Conservation (phyloP, 371 early-diverging fungal species). For the Zopfochytrium polystomum region DNA sequence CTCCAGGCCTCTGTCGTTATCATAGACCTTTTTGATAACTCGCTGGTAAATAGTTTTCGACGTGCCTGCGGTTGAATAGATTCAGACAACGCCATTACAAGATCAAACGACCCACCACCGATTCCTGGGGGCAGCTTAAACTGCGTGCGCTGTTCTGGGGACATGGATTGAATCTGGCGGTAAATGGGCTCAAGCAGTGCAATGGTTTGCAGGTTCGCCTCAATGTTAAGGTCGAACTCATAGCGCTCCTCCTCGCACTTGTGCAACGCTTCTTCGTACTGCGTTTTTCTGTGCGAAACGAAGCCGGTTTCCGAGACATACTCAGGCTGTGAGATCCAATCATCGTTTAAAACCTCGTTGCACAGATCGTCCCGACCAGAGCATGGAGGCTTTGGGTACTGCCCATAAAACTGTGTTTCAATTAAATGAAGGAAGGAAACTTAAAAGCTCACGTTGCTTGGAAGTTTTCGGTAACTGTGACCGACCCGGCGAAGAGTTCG, state of each 20-base stretch:
- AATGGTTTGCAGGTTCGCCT: slow-evolving; percentile 90
- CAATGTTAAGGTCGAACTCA: slow-evolving; percentile 97
- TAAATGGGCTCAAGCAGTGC: slow-evolving; percentile 86
- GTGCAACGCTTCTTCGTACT: slow-evolving; percentile 93
- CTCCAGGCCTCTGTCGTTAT: slow-evolving; percentile 75
- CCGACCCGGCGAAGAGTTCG: slow-evolving; percentile 45
- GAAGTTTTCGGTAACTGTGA: slow-evolving; percentile 72
- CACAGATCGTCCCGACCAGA: slow-evolving; percentile 86
- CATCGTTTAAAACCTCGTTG: slow-evolving; percentile 93
- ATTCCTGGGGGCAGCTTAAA: slow-evolving; percentile 74
- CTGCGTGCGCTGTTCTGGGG: slow-evolving; percentile 69
- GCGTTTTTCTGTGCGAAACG: slow-evolving; percentile 89
- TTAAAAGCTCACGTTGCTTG: slow-evolving; percentile 60
- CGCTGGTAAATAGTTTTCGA: slow-evolving; percentile 84
- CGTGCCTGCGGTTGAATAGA: slow-evolving; percentile 44
- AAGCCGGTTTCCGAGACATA: slow-evolving; percentile 95
- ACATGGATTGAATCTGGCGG: slow-evolving; percentile 72
- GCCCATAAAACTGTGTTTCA: too few relatives aligned
- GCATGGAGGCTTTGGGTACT: too few relatives aligned
- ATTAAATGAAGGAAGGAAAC: too few relatives aligned
- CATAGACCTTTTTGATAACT: slow-evolving; percentile 92
- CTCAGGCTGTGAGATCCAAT: slow-evolving; percentile 93
- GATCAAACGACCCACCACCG: slow-evolving; percentile 41
- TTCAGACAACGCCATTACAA: too few relatives aligned
- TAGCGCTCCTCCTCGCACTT: slow-evolving; percentile 98